Base-by-base conservation (phyloP, 345 rosid species). In the Dovyalis caffra region DNA sequence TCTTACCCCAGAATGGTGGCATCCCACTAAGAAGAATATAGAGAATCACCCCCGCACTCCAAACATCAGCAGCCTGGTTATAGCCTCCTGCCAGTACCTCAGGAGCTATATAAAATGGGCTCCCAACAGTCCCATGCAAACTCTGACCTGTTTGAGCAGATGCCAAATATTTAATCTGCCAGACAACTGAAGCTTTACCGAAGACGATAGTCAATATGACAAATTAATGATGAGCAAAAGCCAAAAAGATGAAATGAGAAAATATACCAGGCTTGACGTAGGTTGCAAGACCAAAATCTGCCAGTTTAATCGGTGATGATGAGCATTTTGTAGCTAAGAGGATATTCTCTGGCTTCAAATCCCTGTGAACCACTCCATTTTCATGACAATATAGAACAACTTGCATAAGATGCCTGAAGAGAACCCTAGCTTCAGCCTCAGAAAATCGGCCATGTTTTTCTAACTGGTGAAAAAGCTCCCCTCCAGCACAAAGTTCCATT, bases 401-500 rank as follows among this genome's bases (percentile, higher is more conserved):
- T 67, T 81, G 87, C 90, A 90, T 90, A 51, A 88, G 83, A 82
- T 90, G 89, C 84, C 80, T 77, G 71, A 88, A 90, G 65, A 90
- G 81, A 75, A 80, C 79, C 81, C 82, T 82, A 53, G 88, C 93
- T 75, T 90, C 84, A 74, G 75, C 62, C 81, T 90, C 91, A 20
- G 82, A 81, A 69, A 85, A 90, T 73, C 85, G 85, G 0, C 89
- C 91, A 66, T 84, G 83, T 85, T 83, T 87, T 84, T 86, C 89
- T 58, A 90, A 66, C 73, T 73, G 83, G 70, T 86, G 86, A 67
- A 88, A 90, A 65, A 88, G 90, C 83, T 90, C 93, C 58, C 93
- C 90, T 58, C 93, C 93, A 23, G 91, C 90, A 77, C 93, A 90
- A 73, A 90, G 89, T 81, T 90, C 90, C 93, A 88, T 90, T 70